Evolutionary conservation across 352 stramenopile species (phyloP), one percentile per base, ranked within the genome.

Genomic region (Pythium pyrilobum): DNA sequence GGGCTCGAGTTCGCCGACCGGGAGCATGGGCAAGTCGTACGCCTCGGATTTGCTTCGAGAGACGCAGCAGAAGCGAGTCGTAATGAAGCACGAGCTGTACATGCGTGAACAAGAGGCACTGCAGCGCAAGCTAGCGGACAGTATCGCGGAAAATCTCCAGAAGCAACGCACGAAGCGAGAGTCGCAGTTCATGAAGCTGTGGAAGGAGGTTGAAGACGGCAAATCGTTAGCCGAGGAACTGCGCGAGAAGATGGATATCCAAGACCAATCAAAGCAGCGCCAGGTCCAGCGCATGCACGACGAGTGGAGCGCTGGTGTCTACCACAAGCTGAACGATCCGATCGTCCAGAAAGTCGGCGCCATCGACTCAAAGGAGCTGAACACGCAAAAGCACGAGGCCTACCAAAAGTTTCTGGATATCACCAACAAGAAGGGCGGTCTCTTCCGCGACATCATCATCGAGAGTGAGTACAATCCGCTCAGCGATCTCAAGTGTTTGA

Each of bases 371-470:
- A 70, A 64, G 15, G 44, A 62, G 16, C 60, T 85, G 6, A 76
- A 67, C 33, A 25, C 52, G 38, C 67, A 73, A 28, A 84, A 87
- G 48, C 68, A 79, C 40, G 67, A 82, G 54, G 69, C 71, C 27
- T 89, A 91, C 47, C 74, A 87, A 55, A 80, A 77, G 43, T 91
- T 89, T 48, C 62, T 91, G 11, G 78, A 89, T 54, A 85, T 86
- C 59, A 87, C 76, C 40, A 87, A 89, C 67, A 89, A 89, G 62
- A 89, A 89, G 49, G 77, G 75, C 8, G 77, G 76, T 9, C 66
- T 91, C 49, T 91, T 88, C 41, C 81, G 81, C 46, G 81, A 91
- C 50, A 91, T 91, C 53, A 91, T 89, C 57, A 91, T 89, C 43
- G 77, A 89, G 48, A 91, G 76, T 64, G 77, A 91, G 63, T 91